Evolutionary conservation across 176 grass and related monocot species (phyloP).

Genomic region (Urochloa ruziziensis): DNA sequence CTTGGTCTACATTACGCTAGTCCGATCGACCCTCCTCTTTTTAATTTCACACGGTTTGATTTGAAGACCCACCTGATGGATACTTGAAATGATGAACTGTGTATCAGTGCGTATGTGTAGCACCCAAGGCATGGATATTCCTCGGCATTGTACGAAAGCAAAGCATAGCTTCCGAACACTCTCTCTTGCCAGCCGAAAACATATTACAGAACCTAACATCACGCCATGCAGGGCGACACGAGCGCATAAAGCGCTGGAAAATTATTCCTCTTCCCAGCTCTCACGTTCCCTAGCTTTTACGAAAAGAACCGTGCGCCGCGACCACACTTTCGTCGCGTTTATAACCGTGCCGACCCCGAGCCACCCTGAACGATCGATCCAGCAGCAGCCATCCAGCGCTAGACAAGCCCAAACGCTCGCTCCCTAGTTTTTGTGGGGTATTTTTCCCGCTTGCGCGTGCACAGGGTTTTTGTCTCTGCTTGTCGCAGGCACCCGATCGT

Average conservation of each 20-base stretch:
- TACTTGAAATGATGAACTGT: neutral
- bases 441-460: neutral
- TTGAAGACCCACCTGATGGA: neutral
- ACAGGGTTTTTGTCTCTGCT: neutral
- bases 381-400: neutral
- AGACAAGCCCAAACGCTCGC: neutral
- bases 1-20: too few relatives aligned
- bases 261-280: constrained; percentile 30
- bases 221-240: neutral
- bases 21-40: neutral
- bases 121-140: constrained; percentile 65
- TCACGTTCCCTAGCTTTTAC: constrained; percentile 38
- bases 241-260: constrained; percentile 12
- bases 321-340: neutral
- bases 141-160: constrained; percentile 29
- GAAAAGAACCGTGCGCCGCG: constrained; percentile 51
- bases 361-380: neutral
- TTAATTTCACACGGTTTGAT: too few relatives aligned
- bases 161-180: constrained; percentile 57
- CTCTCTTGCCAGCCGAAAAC: neutral
- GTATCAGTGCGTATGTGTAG: neutral
- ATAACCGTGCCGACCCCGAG: neutral
- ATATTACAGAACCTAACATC: neutral
- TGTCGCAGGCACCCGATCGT: neutral
- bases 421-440: neutral